Conservation (phyloP, 805 yeast genomes). For the Wickerhamomyces xylosicus region DNA sequence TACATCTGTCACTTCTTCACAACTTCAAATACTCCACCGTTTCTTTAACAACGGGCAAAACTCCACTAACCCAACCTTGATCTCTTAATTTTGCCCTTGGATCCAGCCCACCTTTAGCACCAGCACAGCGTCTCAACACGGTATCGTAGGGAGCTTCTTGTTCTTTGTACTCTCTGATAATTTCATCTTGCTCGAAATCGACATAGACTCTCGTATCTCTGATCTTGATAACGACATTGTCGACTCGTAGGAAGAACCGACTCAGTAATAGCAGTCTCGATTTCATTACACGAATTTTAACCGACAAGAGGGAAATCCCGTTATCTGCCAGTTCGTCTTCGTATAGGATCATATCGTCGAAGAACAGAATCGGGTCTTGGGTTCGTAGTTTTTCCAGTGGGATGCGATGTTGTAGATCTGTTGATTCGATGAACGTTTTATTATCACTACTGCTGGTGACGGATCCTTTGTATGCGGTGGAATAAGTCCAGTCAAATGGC, state of each 20-base stretch:
- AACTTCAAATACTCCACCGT: constrained; percentile 6
- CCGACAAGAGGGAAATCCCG: constrained; percentile 71
- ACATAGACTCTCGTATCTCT: constrained; percentile 79
- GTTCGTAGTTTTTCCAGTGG: constrained; percentile 62
- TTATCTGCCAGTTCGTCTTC: constrained; percentile 97
- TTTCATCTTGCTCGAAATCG: constrained; percentile 53
- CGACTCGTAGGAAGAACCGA: constrained; percentile 80
- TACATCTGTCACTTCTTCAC: background rate
- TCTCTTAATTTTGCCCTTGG: constrained; percentile 68
- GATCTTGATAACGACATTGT: constrained; percentile 75
- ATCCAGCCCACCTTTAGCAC: constrained; percentile 52
- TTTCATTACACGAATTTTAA: constrained; percentile 85
- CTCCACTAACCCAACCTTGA: constrained; percentile 72
- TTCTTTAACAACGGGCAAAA: constrained; percentile 35
- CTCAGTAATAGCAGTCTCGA: constrained; percentile 63
- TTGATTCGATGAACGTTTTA: constrained; percentile 13
- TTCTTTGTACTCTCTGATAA: constrained; percentile 70
- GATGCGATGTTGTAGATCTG: constrained; percentile 26
- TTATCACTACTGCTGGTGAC: constrained; percentile 11
- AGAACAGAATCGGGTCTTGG: constrained; percentile 82
- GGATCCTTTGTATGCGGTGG: constrained; percentile 69
- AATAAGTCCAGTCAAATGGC: constrained; percentile 96
- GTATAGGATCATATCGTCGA: constrained; percentile 77
- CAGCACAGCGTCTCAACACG: constrained; percentile 26
- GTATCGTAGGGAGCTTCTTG: constrained; percentile 47